phyloP scores from a whole-genome alignment of 2,329 filamentous ascomycete species.

The Phialemoniopsis sp. region DNA sequence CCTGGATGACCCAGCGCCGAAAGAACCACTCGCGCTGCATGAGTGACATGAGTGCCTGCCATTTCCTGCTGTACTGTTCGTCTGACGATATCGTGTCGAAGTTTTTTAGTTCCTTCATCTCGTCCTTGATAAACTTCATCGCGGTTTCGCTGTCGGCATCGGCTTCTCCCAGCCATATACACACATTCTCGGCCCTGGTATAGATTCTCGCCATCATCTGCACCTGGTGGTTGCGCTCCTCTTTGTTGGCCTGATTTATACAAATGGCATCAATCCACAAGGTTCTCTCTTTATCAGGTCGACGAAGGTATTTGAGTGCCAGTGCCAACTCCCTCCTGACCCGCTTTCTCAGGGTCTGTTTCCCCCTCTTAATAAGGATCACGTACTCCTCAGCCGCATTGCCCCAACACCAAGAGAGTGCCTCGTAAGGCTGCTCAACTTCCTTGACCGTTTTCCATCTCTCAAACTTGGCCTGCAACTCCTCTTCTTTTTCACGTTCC shows the following conservation, averaged over 20 bases:
- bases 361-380: slow-evolving; percentile 1
- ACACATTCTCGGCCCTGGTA: slow-evolving; percentile 20
- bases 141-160: slow-evolving; percentile 17
- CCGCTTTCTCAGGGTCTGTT: not conserved
- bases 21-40: slow-evolving; percentile 4
- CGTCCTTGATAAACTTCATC: slow-evolving; percentile 23
- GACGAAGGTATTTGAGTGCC: slow-evolving; percentile 9
- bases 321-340: slow-evolving; percentile 4
- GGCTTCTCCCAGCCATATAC: slow-evolving; percentile 25
- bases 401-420: too few species aligned
- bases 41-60: slow-evolving; percentile 1
- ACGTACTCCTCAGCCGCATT: too few species aligned
- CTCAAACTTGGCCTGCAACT: too few species aligned
- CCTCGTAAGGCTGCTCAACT: too few species aligned
- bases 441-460: too few species aligned
- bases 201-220: slow-evolving; percentile 28
- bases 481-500: too few species aligned
- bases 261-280: slow-evolving; percentile 31
- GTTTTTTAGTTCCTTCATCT: slow-evolving; percentile 23
- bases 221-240: slow-evolving; percentile 26
- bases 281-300: slow-evolving; percentile 2
- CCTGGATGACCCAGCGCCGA: slow-evolving; percentile 6
- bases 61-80: slow-evolving; percentile 6
- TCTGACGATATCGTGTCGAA: slow-evolving; percentile 22
- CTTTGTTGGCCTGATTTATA: slow-evolving; percentile 22